Evolutionary conservation across 495 filamentous ascomycete genomes (phyloP), one percentile per base, ranked within the genome.

Genomic region (Amniculicola lignicola): DNA sequence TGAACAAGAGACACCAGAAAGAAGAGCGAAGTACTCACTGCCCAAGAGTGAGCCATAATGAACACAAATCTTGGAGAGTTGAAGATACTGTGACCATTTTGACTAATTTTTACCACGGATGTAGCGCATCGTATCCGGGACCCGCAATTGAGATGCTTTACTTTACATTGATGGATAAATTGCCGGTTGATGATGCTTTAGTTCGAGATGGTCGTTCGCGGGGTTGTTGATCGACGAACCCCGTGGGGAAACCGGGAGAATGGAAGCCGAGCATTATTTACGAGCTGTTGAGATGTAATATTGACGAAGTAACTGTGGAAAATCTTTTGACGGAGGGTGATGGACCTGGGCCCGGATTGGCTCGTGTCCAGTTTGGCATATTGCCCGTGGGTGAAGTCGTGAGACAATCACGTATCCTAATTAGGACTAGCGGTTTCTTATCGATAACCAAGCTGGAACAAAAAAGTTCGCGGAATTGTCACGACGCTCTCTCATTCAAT

Each of bases 101-200:
- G 27, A 53, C 19, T 5, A 16, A 4, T 18, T 12, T 28, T 23
- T 6, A 22, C 10, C 2, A 12, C 41, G n/a, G 25, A 19, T 7
- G 2, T 22, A 23, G 23, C 5, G 18, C 29, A 36, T 48, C 44
- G 43, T 37, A 29, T 58, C 38, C 47, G 29, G 36, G 38, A 51
- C 24, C 24, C n/a, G 47, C 39, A n/a, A 53, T 40, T 47, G 25
- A 39, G 28, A 12, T 31, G 28, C 48, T 48, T 18, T 57, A 29
- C 25, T 42, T 23, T 41, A 59, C 37, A 53, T 53, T 52, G 56
- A 53, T 59, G 47, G 48, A 44, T 59, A 52, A 58, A 58, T 51
- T 51, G 40, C 45, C 38, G 43, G 38, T 45, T 58, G 47, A 58
- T 52, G 39, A 46, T 27, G 23, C n/a, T 41, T 24, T 28, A 40